Percentiles rank a stretch among this genome's conserved stretches.
Conservation (phyloP, 2,329 filamentous ascomycete genomes). For the Paecilomyces niveus region DNA sequence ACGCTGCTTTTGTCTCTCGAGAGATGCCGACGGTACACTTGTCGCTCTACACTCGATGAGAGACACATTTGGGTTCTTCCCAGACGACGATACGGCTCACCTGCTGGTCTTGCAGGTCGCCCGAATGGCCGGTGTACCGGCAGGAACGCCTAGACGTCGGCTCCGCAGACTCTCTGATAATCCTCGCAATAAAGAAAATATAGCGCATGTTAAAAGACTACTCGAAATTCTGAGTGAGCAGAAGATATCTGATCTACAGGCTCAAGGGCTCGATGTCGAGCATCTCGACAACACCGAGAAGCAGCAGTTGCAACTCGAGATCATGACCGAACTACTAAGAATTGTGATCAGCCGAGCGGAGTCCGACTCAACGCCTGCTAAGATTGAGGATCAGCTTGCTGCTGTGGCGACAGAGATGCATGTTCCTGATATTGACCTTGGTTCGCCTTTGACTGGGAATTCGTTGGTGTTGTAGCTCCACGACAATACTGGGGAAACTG, state of each 20-base stretch:
- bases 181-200: slow-evolving; percentile 38
- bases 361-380: slow-evolving; percentile 16
- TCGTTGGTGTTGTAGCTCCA: slow-evolving; percentile 13
- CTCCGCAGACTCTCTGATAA: slow-evolving; percentile 34
- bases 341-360: slow-evolving; percentile 29
- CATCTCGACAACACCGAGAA: slow-evolving; percentile 30
- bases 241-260: slow-evolving; percentile 24
- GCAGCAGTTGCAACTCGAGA: slow-evolving; percentile 35
- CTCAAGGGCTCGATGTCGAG: slow-evolving; percentile 25
- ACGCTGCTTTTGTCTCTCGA: slow-evolving; percentile 43
- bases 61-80: slow-evolving; percentile 37
- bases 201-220: slow-evolving; percentile 38
- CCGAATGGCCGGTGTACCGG: slow-evolving; percentile 32
- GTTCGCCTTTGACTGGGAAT: slow-evolving; percentile 17
- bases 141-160: slow-evolving; percentile 26
- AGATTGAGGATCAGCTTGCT: slow-evolving; percentile 26
- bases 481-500: background rate
- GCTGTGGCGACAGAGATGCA: slow-evolving; percentile 32
- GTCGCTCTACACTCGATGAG: slow-evolving; percentile 43
- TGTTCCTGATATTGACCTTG: slow-evolving; percentile 24
- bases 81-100: slow-evolving; percentile 40
- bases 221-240: slow-evolving; percentile 36
- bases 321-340: slow-evolving; percentile 34
- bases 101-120: slow-evolving; percentile 45
- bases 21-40: slow-evolving; percentile 43